A percentile compares a stretch with the other conserved stretches of the same genome.
These are phyloP conservation scores for Baorangia bicolor DNA, from an alignment of 768 basidiomycete genomes.

Conservation along the genomic window DNA sequence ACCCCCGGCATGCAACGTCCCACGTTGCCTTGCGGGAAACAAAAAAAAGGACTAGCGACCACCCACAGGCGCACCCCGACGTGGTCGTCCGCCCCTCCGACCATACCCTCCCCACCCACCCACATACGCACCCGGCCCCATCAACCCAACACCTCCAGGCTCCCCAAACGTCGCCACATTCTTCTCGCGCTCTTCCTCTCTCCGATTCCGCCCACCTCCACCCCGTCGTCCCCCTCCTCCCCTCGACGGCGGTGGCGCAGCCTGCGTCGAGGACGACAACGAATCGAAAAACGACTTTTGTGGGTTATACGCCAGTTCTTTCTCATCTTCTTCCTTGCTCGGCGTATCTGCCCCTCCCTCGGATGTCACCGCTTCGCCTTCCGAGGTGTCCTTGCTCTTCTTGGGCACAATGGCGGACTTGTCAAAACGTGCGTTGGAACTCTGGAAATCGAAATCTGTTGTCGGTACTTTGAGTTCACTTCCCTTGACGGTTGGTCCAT, in stretches of 20 bases:
- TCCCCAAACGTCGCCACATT: constrained; percentile 87
- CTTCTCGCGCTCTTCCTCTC: constrained; percentile 79
- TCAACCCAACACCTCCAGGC: constrained; percentile 71
- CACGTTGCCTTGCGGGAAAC: no score
- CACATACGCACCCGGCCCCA: constrained; percentile 75
- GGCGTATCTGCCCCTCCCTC: constrained; percentile 30
- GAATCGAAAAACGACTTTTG: constrained; percentile 82
- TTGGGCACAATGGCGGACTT: constrained; percentile 55
- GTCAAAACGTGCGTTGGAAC: constrained; percentile 78
- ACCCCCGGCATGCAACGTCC: no score
- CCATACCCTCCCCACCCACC: constrained; percentile 73
- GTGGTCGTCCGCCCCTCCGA: no score
- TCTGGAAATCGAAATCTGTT: constrained; percentile 81
- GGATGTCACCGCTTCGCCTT: constrained; percentile 32
- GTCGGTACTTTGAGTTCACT: constrained; percentile 57
- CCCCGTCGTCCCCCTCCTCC: constrained; percentile 42
- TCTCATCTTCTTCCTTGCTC: constrained; percentile 37
- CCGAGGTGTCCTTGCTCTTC: constrained; percentile 30
- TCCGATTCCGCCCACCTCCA: constrained; percentile 57
- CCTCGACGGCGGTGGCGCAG: constrained; percentile 27
- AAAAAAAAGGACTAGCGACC: no score
- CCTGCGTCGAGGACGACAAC: constrained; percentile 47
- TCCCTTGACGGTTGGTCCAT: constrained; percentile 29
- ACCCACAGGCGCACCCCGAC: no score
- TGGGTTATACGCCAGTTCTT: constrained; percentile 67